Base-by-base conservation (phyloP, 208 protist genomes). In the Trypanosoma vivax region DNA sequence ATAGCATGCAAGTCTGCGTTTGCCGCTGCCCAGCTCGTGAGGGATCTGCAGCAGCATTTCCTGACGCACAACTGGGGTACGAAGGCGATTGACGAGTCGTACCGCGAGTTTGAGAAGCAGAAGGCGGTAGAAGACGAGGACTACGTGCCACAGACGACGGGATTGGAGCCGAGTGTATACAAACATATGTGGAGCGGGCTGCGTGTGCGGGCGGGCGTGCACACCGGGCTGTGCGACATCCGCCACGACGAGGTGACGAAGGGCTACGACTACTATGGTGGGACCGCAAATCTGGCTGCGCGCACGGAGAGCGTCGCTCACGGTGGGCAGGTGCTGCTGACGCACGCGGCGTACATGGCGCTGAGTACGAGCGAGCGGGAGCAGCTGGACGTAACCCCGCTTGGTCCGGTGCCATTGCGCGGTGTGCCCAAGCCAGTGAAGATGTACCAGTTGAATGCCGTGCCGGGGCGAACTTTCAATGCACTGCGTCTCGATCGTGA, bases 11-110 rank as follows among this genome's bases (percentile, higher is more conserved):
- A 19, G 10, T 24, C 16, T 19, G 16, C 39, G 6, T 19, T 43
- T 19, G 39, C 39, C 5, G 39, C 39, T 0, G n/a, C n/a, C 16
- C 39, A 43, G n/a, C n/a, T 43, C 6, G 39, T 19, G n/a, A 6
- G 39, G n/a, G 39, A 43, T 19, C 39, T 43, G 39, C 39, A 43
- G n/a, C 35, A 78, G 83, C 68, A 64, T 78, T 71, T 90, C 52
- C 46, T 79, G 14, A 38, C 43, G 10, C 43, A 29, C 21, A 24
- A 49, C 10, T 49, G 43, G 43, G 21, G 21, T n/a, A 49, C 43
- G 10, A 43, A 9, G 11, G 55, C 42, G 30, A 52, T 85, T 24
- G 70, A 85, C 56, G 39, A 35, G 11, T 46, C 57, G 18, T 43
- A 43, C n/a, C 39, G 39, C n/a, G 39, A 43, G 39, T 43, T 43